phyloP scores from a whole-genome alignment of 1,284 basidiomycete genomes.

The Agroathelia rolfsii region DNA sequence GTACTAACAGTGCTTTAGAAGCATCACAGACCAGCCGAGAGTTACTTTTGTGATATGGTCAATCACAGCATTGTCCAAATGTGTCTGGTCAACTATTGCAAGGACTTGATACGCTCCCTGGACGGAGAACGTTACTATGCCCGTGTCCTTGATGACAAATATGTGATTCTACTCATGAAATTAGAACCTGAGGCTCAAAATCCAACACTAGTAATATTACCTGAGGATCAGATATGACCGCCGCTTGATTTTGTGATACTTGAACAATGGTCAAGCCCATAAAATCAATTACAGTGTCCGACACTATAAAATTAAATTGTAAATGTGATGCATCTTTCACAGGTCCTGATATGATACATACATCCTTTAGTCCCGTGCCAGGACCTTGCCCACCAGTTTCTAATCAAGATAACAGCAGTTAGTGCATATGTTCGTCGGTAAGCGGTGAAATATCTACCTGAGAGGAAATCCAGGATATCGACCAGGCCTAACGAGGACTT shows the following conservation, averaged over 20 bases:
- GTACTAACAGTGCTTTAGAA: neutral
- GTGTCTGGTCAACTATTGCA: constrained; percentile 72
- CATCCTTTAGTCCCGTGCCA: constrained; percentile 60
- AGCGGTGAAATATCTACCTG: too few relatives aligned
- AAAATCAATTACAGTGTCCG: constrained; percentile 70
- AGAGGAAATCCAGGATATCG: constrained; percentile 68
- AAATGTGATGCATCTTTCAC: constrained; percentile 2
- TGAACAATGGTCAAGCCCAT: constrained; percentile 70
- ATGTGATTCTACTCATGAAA: constrained; percentile 43
- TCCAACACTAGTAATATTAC: constrained; percentile 11
- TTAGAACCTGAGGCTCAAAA: neutral
- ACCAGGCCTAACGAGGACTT: constrained; percentile 58
- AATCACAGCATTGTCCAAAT: constrained; percentile 47
- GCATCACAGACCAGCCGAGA: constrained; percentile 39
- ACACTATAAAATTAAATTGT: constrained; percentile 33
- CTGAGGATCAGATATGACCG: constrained; percentile 69
- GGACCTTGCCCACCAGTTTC: constrained; percentile 73
- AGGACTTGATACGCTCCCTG: constrained; percentile 69
- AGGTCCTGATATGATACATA: constrained; percentile 29
- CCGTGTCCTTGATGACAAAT: constrained; percentile 69
- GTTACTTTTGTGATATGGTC: constrained; percentile 51
- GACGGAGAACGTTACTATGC: constrained; percentile 67
- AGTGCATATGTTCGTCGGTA: too few relatives aligned
- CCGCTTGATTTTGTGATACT: constrained; percentile 73
- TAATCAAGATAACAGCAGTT: too few relatives aligned